These are phyloP conservation scores for Scalesia atractyloides DNA, from an alignment of 129 eudicot species.

Conservation along the genomic window DNA sequence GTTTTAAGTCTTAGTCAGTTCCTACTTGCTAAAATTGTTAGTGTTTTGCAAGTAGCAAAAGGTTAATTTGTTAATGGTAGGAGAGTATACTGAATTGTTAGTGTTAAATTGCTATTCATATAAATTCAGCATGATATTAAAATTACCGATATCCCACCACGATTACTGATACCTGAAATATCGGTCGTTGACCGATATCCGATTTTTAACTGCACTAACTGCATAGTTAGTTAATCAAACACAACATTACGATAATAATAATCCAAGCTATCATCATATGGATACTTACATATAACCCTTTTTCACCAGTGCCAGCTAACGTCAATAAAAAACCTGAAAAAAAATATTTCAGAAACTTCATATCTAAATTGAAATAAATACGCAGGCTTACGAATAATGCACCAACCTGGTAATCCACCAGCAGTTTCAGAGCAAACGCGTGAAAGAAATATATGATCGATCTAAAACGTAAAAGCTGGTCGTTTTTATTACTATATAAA, in stretches of 20 bases:
- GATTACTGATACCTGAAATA: too few relatives aligned
- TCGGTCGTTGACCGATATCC: too few relatives aligned
- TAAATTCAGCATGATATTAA: too few relatives aligned
- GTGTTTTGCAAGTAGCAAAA: too few relatives aligned
- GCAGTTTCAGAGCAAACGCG: conserved; percentile 99
- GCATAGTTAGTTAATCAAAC: background rate
- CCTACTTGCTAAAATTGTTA: too few relatives aligned
- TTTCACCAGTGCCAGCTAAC: conserved; percentile 88
- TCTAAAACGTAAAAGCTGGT: conserved; percentile 41
- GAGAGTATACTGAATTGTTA: too few relatives aligned
- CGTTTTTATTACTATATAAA: background rate
- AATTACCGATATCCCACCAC: too few relatives aligned
- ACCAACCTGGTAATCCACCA: conserved; percentile 90
- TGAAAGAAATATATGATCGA: conserved; percentile 96
- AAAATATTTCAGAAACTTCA: background rate
- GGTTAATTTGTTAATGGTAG: too few relatives aligned
- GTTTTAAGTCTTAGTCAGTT: too few relatives aligned
- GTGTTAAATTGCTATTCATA: too few relatives aligned
- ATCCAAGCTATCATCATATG: background rate
- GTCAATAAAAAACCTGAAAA: conserved; percentile 81
- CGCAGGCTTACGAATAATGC: background rate
- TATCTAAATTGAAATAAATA: background rate
- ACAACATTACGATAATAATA: conserved; percentile 11
- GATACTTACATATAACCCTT: conserved; percentile 85
- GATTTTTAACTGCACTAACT: too few relatives aligned